Evolutionary conservation across 495 filamentous ascomycete genomes (phyloP), one percentile per base, ranked within the genome.

Genomic region (Penicillium desertorum): DNA sequence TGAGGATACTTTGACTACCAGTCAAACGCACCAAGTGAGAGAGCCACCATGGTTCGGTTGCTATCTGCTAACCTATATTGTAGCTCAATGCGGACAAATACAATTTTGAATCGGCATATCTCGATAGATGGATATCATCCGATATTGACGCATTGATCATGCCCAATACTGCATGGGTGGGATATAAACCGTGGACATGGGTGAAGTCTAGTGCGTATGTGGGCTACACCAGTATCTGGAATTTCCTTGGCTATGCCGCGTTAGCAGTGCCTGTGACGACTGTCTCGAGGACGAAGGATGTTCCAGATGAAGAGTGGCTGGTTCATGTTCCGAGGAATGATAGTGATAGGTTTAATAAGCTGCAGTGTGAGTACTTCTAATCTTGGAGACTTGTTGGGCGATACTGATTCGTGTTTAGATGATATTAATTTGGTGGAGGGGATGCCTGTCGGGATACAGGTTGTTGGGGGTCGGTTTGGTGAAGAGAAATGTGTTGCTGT

Each of bases 171-270:
- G 32, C 85, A 67, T 58, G 81, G 86, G 57, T 81, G 59, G 46
- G 84, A 76, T 60, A 81, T 74, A 54, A 75, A 63, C 69, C 80
- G 4, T 70, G 71, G 62, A 71, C 69, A 0, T 76, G 73, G 75
- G 70, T 84, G 8, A 75, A 79, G 20, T 83, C 79, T 5, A 71
- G 72, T 10, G 78, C 77, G 19, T 88, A 84, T 61, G 82, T 85
- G 72, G 78, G 79, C 1, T 90, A 89, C 56, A 88, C 85, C 0
- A 70, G 73, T 16, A 79, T 88, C 57, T 91, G 84, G 84, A 90
- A 91, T 60, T 56, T 89, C 16, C 65, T 89, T 1, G 82, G 88
- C 51, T 89, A 88, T 66, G 86, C 84, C 0, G 79, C 75, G 17
- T 53, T 84, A 14, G 72, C 83, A 0, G 78, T 86, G 51, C 85